Evolutionary conservation across 805 yeast genomes (phyloP).

Genomic region (Pichia kluyveri): DNA sequence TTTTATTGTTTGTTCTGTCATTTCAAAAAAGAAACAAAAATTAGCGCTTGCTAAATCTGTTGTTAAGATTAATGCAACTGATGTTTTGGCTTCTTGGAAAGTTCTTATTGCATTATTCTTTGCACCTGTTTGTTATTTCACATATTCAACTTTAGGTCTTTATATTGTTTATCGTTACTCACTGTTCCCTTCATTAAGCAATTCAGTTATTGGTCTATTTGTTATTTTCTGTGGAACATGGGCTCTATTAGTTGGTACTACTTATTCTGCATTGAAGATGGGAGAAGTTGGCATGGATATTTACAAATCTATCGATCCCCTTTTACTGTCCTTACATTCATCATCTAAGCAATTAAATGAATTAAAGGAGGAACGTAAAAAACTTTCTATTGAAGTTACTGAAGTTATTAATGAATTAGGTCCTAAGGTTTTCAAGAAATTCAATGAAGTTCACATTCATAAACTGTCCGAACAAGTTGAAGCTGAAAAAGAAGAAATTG

Average conservation of each 20-base stretch:
- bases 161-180: slow-evolving; percentile 14
- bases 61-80: slow-evolving; percentile 84
- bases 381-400: slow-evolving; percentile 65
- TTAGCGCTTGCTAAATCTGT: slow-evolving; percentile 77
- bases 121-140: slow-evolving; percentile 75
- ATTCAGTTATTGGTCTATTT: slow-evolving; percentile 2
- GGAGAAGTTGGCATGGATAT: slow-evolving; percentile 95
- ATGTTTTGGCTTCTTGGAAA: slow-evolving; percentile 96
- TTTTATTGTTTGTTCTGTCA: slow-evolving; percentile 61
- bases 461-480: slow-evolving; percentile 14
- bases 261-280: slow-evolving; percentile 78
- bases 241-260: slow-evolving; percentile 56
- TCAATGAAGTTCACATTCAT: slow-evolving; percentile 23
- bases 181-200: slow-evolving; percentile 9
- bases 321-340: slow-evolving; percentile 47
- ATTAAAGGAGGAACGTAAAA: slow-evolving; percentile 52
- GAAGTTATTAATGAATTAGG: slow-evolving; percentile 75
- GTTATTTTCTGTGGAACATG: slow-evolving; percentile 44
- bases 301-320: slow-evolving; percentile 73
- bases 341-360: slow-evolving; percentile 45
- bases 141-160: slow-evolving; percentile 60
- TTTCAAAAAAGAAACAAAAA: slow-evolving; percentile 63
- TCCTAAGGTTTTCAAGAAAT: slow-evolving; percentile 79
- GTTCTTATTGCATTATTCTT: slow-evolving; percentile 77
- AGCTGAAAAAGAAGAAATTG: slow-evolving; percentile 17